Percentiles rank a stretch among this genome's conserved stretches.
phyloP scores from a whole-genome alignment of 2,329 filamentous ascomycete genomes.

The Grosmannia huntii region DNA sequence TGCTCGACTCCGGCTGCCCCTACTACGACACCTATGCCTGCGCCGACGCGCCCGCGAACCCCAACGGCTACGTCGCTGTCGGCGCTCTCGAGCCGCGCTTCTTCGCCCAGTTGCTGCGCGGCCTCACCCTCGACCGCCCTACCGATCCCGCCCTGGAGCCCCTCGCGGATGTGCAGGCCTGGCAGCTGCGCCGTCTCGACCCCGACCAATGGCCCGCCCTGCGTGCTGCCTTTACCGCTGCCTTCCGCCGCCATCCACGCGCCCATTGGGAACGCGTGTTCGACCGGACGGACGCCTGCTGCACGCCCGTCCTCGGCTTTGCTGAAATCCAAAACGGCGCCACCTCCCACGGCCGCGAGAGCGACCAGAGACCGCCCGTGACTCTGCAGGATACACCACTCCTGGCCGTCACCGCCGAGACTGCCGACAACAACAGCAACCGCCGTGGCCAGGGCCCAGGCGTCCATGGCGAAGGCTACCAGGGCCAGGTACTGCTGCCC shows the following conservation, averaged over 20 bases:
- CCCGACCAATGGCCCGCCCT: constrained; percentile 55
- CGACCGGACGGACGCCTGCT: constrained; percentile 84
- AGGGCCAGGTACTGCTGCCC: constrained; percentile 41
- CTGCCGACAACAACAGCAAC: constrained; percentile 38
- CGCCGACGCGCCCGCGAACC: constrained; percentile 33
- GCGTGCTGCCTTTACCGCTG: constrained; percentile 41
- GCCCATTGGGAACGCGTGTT: constrained; percentile 76
- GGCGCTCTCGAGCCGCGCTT: constrained; percentile 85
- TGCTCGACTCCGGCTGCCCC: constrained; percentile 73
- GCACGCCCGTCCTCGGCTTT: constrained; percentile 73
- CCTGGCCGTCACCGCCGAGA: constrained; percentile 34
- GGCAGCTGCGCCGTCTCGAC: constrained; percentile 44
- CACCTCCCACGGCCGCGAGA: constrained; percentile 29
- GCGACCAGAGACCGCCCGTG: constrained; percentile 60
- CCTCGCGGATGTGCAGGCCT: constrained; percentile 19
- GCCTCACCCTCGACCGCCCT: constrained; percentile 39
- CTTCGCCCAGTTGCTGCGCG: constrained; percentile 53
- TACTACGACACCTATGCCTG: constrained; percentile 88
- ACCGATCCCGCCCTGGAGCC: not conserved
- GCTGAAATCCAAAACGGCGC: constrained; percentile 50
- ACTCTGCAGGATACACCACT: constrained; percentile 58
- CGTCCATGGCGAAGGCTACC: constrained; percentile 56
- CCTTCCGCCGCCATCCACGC: constrained; percentile 59
- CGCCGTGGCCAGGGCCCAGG: constrained; percentile 48
- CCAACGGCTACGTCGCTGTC: constrained; percentile 66